Evolutionary conservation across 108 stramenopile species (phyloP).

Genomic region (Skeletonema grethae): DNA sequence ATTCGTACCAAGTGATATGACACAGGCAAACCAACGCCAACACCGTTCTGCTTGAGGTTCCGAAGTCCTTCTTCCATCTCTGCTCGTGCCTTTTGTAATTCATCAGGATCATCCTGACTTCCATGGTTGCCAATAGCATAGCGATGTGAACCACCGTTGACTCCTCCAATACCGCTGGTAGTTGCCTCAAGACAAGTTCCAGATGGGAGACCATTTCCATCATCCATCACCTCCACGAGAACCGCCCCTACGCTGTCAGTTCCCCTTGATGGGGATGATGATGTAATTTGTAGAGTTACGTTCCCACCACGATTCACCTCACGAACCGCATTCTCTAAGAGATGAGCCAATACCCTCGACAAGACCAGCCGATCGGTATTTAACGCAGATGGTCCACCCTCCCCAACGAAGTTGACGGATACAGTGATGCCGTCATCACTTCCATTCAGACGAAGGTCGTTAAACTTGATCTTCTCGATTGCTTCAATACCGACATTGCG

Average conservation of each 20-base stretch:
- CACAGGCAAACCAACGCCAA: constrained; percentile 39
- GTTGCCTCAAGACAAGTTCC: constrained; percentile 32
- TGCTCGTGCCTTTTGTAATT: constrained; percentile 13
- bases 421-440: constrained; percentile 20
- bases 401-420: constrained; percentile 19
- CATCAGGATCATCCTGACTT: constrained; percentile 21
- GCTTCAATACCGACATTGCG: constrained; percentile 29
- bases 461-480: constrained; percentile 27
- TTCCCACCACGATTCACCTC: constrained; percentile 21
- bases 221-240: constrained; percentile 24
- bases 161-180: not conserved
- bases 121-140: constrained; percentile 12
- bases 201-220: constrained; percentile 35
- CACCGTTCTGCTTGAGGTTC: constrained; percentile 30
- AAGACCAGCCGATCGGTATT: constrained; percentile 20
- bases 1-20: constrained; percentile 53
- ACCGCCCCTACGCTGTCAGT: not conserved
- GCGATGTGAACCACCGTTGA: constrained; percentile 10
- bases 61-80: constrained; percentile 31
- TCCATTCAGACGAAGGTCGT: constrained; percentile 17
- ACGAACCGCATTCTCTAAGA: constrained; percentile 36
- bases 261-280: not conserved
- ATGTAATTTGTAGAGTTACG: constrained; percentile 27
- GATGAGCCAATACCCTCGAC: constrained; percentile 19
- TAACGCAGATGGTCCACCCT: constrained; percentile 20